Conservation (phyloP, 2,329 filamentous ascomycete genomes). For the Pyrenochaeta sp. region DNA sequence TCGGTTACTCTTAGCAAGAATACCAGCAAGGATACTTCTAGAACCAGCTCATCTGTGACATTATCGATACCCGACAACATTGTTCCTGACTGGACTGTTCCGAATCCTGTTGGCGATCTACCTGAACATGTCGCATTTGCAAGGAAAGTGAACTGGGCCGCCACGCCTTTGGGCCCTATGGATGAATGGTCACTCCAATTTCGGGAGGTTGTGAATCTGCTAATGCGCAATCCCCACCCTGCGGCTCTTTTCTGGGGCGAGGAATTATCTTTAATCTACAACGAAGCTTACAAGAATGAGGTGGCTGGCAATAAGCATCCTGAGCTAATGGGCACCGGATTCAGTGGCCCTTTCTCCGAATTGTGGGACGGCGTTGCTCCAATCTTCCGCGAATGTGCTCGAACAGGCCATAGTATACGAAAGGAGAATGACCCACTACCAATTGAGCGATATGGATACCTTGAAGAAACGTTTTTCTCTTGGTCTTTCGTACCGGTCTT, state of each 20-base stretch:
- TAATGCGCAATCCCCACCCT: constrained; percentile 45
- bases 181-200: constrained; percentile 58
- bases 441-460: constrained; percentile 38
- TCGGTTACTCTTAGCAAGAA: constrained; percentile 19
- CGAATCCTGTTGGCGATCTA: constrained; percentile 31
- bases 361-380: constrained; percentile 52
- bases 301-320: constrained; percentile 41
- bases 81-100: constrained; percentile 39
- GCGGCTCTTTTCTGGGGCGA: constrained; percentile 54
- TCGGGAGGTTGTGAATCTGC: constrained; percentile 50
- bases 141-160: constrained; percentile 58
- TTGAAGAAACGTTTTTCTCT: constrained; percentile 52
- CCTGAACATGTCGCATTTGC: constrained; percentile 47
- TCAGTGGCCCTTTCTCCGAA: constrained; percentile 47
- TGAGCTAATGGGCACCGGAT: constrained; percentile 43
- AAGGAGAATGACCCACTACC: constrained; percentile 41
- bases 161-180: constrained; percentile 59
- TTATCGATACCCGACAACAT: constrained; percentile 31
- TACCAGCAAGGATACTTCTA: constrained; percentile 26
- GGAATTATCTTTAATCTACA: constrained; percentile 47
- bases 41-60: constrained; percentile 29
- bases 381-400: constrained; percentile 38
- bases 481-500: constrained; percentile 56
- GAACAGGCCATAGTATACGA: constrained; percentile 37
- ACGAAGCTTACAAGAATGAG: constrained; percentile 49